A percentile compares a stretch with the other conserved stretches of the same genome.
Conservation (phyloP, 495 filamentous ascomycete genomes). For the Trichoderma parareesei region DNA sequence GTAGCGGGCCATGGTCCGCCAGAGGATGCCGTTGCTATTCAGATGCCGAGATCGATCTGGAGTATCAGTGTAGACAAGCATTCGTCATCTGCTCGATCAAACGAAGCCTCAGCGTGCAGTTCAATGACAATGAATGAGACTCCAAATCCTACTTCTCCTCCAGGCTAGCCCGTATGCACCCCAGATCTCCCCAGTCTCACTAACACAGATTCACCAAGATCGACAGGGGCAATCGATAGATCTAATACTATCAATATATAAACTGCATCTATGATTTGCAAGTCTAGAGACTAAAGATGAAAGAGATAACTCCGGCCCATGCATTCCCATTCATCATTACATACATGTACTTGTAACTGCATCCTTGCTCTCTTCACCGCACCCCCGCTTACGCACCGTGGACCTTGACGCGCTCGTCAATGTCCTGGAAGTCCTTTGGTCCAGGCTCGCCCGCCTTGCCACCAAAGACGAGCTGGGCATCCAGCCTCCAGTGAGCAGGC, state of each 20-base stretch:
- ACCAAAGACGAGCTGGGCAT: slow-evolving; percentile 56
- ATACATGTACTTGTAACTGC: background rate
- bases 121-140: too few species aligned
- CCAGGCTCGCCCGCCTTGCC: slow-evolving; percentile 35
- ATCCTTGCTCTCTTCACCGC: background rate
- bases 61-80: too few species aligned
- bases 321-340: background rate
- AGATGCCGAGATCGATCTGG: too few species aligned
- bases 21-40: too few species aligned
- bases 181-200: background rate
- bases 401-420: slow-evolving; percentile 42
- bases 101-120: too few species aligned
- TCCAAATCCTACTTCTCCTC: background rate
- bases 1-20: too few species aligned
- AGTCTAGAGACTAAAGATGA: background rate
- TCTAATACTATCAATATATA: background rate
- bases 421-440: slow-evolving; percentile 41
- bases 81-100: too few species aligned
- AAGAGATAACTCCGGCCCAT: background rate
- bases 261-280: background rate
- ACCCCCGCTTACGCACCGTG: slow-evolving; percentile 18
- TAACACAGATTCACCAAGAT: background rate
- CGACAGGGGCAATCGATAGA: background rate
- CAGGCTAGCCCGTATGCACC: too few species aligned
- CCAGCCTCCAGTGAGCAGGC: slow-evolving; percentile 51